Evolutionary conservation across 805 yeast genomes (phyloP).

Genomic region (Candida morakotiae): DNA sequence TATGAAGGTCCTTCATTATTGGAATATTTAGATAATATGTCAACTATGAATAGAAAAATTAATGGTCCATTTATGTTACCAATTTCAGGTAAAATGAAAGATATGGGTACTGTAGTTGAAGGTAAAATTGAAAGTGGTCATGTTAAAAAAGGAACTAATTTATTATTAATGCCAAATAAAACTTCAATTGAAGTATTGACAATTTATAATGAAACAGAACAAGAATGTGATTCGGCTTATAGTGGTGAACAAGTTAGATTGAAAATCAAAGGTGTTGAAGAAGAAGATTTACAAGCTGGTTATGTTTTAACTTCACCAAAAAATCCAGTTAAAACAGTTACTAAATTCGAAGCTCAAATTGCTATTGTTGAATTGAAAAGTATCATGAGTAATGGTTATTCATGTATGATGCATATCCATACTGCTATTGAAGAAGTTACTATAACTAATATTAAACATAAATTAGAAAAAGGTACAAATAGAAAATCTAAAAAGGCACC

Average conservation of each 20-base stretch:
- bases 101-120: slow-evolving; percentile 95
- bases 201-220: slow-evolving; percentile 92
- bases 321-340: slow-evolving; percentile 87
- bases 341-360: slow-evolving; percentile 90
- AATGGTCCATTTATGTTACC: slow-evolving; percentile 98
- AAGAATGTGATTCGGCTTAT: slow-evolving; percentile 81
- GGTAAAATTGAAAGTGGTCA: slow-evolving; percentile 98
- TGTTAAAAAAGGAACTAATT: slow-evolving; percentile 69
- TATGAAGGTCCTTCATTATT: slow-evolving; percentile 88
- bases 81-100: slow-evolving; percentile 89
- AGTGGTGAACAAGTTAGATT: slow-evolving; percentile 98
- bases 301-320: slow-evolving; percentile 83
- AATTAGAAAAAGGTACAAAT: slow-evolving; percentile 94
- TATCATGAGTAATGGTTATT: slow-evolving; percentile 89
- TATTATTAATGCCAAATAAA: slow-evolving; percentile 92
- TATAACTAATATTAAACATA: slow-evolving; percentile 78
- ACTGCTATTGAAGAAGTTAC: slow-evolving; percentile 96
- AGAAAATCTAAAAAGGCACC: slow-evolving; percentile 96
- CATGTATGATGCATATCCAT: slow-evolving; percentile 98
- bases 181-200: slow-evolving; percentile 77
- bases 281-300: slow-evolving; percentile 91
- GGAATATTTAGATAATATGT: slow-evolving; percentile 83
- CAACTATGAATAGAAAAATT: slow-evolving; percentile 76
- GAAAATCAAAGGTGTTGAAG: slow-evolving; percentile 92
- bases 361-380: slow-evolving; percentile 96